Percentiles rank a stretch among this genome's conserved stretches.
Evolutionary conservation across 257 asterid species (phyloP).

Genomic region (Anisodus acutangulus): DNA sequence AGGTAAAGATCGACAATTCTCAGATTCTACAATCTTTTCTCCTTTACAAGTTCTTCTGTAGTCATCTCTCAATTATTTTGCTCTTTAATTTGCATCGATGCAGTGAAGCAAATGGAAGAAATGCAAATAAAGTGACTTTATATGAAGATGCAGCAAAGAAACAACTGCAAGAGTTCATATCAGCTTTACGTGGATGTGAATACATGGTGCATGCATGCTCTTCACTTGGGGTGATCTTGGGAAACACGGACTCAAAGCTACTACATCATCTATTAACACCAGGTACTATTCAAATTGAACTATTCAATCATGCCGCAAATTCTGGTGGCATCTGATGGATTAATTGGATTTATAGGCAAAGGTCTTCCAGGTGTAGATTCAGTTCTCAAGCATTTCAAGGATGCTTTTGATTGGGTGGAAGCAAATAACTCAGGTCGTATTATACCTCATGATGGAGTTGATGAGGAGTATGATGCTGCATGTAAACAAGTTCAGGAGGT

Average conservation of each 20-base stretch:
- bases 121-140: conserved; percentile 79
- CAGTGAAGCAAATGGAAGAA: conserved; percentile 94
- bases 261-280: conserved; percentile 68
- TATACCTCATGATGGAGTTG: conserved; percentile 91
- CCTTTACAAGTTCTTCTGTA: conserved; percentile 14
- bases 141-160: conserved; percentile 93
- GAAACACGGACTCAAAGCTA: conserved; percentile 61
- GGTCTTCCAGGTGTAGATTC: conserved; percentile 67
- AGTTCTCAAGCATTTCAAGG: conserved; percentile 75
- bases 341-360: conserved; percentile 53
- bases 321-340: conserved; percentile 42
- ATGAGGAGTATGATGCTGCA: conserved; percentile 85
- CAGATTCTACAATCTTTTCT: background rate
- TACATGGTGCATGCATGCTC: conserved; percentile 72
- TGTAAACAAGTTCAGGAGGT: conserved; percentile 66
- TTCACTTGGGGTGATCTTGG: conserved; percentile 60
- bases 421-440: conserved; percentile 91
- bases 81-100: conserved; percentile 35
- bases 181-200: conserved; percentile 90
- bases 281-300: conserved; percentile 52
- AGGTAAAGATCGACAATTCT: conserved; percentile 56
- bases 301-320: conserved; percentile 23
- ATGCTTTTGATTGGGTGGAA: conserved; percentile 95
- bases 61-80: background rate
- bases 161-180: conserved; percentile 87